A percentile compares a stretch with the other conserved stretches of the same genome.
Evolutionary conservation across 148 eudicot species (phyloP).

Genomic region (Mesembryanthemum crystallinum): DNA sequence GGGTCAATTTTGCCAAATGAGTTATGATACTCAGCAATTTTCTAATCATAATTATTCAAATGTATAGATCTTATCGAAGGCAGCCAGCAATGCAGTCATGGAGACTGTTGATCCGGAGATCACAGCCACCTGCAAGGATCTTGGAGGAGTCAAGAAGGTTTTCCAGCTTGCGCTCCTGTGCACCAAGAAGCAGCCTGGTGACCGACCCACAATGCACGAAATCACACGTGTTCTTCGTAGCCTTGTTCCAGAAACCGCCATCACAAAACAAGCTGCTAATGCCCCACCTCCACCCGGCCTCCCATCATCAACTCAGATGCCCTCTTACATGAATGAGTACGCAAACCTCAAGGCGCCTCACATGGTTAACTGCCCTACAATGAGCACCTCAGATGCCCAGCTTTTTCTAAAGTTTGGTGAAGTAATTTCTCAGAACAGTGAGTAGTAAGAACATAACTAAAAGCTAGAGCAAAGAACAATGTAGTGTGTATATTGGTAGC

Average conservation of each 20-base stretch:
- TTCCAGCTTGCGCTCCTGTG: constrained; percentile 94
- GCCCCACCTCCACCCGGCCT: constrained; percentile 26
- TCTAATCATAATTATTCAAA: neutral
- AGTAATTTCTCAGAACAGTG: constrained; percentile 91
- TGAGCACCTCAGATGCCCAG: constrained; percentile 98
- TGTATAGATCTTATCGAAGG: constrained; percentile 70
- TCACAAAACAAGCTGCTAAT: constrained; percentile 27
- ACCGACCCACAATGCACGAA: constrained; percentile 98
- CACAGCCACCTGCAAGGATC: constrained; percentile 71
- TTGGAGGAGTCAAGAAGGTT: constrained; percentile 73
- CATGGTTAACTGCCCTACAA: constrained; percentile 75
- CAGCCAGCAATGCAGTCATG: constrained; percentile 92
- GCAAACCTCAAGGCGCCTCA: constrained; percentile 88
- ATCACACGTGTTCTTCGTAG: constrained; percentile 76
- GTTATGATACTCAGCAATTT: neutral
- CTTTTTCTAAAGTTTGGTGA: constrained; percentile 90
- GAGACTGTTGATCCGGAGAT: constrained; percentile 83
- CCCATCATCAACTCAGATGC: constrained; percentile 51
- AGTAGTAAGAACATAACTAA: constrained; percentile 10
- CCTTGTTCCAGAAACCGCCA: constrained; percentile 43
- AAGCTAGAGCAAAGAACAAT: neutral
- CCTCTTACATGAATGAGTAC: constrained; percentile 87
- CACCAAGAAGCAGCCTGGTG: constrained; percentile 82
- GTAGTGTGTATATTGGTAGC: constrained; percentile 34
- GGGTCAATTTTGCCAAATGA: too few relatives aligned